Conservation (phyloP, 176 grass and related monocot genomes). For the Oryza glumipatula region DNA sequence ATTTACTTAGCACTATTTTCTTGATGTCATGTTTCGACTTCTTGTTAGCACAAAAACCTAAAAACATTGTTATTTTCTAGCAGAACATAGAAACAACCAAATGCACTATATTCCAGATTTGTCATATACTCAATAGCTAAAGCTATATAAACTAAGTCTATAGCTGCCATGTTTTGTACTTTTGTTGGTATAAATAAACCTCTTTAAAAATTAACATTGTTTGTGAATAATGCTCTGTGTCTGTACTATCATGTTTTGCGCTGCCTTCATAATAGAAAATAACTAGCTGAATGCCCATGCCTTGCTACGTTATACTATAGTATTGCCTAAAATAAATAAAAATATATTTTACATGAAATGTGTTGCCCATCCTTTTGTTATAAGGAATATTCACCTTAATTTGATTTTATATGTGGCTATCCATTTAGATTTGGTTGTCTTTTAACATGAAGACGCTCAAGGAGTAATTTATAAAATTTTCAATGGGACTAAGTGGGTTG, state of each 20-base stretch:
- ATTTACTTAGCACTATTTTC: background rate
- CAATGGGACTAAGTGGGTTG: too few relatives aligned
- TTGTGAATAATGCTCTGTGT: background rate
- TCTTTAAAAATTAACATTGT: background rate
- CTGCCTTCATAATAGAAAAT: background rate
- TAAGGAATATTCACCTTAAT: too few relatives aligned
- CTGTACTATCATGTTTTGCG: background rate
- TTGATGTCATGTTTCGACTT: conserved; percentile 19
- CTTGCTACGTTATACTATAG: too few relatives aligned
- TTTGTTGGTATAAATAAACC: background rate
- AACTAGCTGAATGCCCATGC: too few relatives aligned
- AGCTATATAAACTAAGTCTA: background rate
- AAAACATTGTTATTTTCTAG: background rate
- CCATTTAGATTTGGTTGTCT: too few relatives aligned
- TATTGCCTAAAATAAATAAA: too few relatives aligned
- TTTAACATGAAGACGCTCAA: too few relatives aligned
- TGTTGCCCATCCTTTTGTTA: too few relatives aligned
- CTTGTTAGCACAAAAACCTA: background rate
- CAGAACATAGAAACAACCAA: background rate
- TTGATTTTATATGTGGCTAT: too few relatives aligned
- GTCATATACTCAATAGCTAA: conserved; percentile 14
- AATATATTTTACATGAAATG: too few relatives aligned
- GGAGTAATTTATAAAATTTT: too few relatives aligned
- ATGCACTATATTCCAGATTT: conserved; percentile 33
- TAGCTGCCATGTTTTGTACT: conserved; percentile 15